A percentile compares a stretch with the other conserved stretches of the same genome.
phyloP scores from a whole-genome alignment of 495 filamentous ascomycete species.

The Penicillium manginii region DNA sequence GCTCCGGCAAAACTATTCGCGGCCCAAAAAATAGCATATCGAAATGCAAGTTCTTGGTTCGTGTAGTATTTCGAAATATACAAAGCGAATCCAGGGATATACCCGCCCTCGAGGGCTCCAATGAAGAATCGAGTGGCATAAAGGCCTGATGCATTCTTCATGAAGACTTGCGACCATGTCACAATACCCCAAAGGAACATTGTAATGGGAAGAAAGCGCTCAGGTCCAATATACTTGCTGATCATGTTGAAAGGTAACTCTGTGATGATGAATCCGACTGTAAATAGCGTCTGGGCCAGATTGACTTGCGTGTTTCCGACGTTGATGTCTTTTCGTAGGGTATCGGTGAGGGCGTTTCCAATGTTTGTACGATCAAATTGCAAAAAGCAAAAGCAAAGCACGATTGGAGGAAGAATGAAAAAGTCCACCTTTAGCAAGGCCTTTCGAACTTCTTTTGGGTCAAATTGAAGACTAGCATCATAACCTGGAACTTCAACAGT shows the following conservation, averaged over 20 bases:
- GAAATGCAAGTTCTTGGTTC: constrained; percentile 10
- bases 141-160: constrained; percentile 39
- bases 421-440: constrained; percentile 8
- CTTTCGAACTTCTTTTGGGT: background rate
- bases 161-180: constrained; percentile 26
- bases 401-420: constrained; percentile 7
- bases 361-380: constrained; percentile 12
- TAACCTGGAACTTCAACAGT: background rate
- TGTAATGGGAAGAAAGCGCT: constrained; percentile 22
- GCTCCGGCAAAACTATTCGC: constrained; percentile 11
- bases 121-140: constrained; percentile 41
- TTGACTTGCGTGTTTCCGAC: constrained; percentile 8
- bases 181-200: constrained; percentile 28
- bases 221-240: constrained; percentile 23
- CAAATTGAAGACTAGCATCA: background rate
- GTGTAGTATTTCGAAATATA: constrained; percentile 39
- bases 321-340: constrained; percentile 1
- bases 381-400: constrained; percentile 12
- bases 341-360: constrained; percentile 6
- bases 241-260: constrained; percentile 14
- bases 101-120: constrained; percentile 41
- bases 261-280: constrained; percentile 6
- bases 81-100: constrained; percentile 43
- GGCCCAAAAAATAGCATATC: constrained; percentile 11
- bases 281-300: constrained; percentile 7